Base-by-base conservation (phyloP, 1,139 yeast genomes). In the Debaryomycetaceae sp. region DNA sequence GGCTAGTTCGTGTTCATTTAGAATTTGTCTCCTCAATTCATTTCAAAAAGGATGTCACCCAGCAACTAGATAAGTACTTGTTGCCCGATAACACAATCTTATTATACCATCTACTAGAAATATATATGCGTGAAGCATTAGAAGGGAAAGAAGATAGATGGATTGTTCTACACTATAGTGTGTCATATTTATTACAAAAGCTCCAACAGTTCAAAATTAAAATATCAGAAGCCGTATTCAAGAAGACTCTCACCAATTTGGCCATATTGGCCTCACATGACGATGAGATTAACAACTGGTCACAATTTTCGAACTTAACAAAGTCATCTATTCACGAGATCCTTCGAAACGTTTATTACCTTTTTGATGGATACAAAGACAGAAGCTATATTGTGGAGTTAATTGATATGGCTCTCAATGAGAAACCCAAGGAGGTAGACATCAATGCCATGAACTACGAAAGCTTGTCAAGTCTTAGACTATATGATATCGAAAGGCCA, bases 321-420 rank as follows among this genome's bases (percentile, higher is more conserved):
- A 38, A 57, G 13, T 40, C 47, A 11, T 45, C 47, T n/a, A 49
- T 53, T 2, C 49, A 49, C 40, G 27, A 38, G 6, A 53, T 66
- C 2, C 45, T 61, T 11, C 41, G 38, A 5, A 44, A 50, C 20
- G 49, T 61, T 1, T 54, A 39, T 41, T 47, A 47, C 11, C 34
- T 62, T 2, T 68, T 59, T 48, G 69, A 69, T 34, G 78, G 78
- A 1, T 72, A 60, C 48, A 60, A 57, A 37, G 78, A 72, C 40
- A 54, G 52, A 36, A 42, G 39, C n/a, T 40, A 46, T 17, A 39
- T 60, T 1, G 37, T 42, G 11, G 53, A 50, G 4, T 49, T 54
- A 8, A 50, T 58, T 2, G 44, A 46, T 2, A 45, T 44, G n/a
- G 57, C 49, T 39, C 44, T 54, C 6, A 36, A 39, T 11, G 11